Evolutionary conservation across 2,329 filamentous ascomycete species (phyloP), one percentile per base, ranked within the genome.

Genomic region (Niveomyces coronatus): DNA sequence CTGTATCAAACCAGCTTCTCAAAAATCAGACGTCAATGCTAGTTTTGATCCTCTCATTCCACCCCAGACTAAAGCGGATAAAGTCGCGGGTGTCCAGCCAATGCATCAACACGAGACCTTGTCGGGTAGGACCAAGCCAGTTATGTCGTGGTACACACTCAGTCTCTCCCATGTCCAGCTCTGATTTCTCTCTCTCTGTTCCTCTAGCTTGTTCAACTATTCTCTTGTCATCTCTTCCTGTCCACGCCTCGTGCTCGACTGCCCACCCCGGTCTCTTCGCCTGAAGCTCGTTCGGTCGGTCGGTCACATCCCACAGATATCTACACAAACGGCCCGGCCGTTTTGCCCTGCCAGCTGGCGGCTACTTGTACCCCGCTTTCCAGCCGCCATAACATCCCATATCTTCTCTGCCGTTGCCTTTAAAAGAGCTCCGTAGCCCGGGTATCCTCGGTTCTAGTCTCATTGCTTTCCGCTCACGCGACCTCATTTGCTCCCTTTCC

Each of bases 311-410:
- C 10, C 18, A 30, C 13, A 39, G 34, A n/a, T n/a, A n/a, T n/a
- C n/a, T n/a, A 33, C 7, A 19, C 37, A 17, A 17, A 28, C 37
- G 18, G 37, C 9, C 37, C 31, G 31, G 28, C 24, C 19, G 19
- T 31, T 37, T 34, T 35, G 19, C n/a, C 20, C 30, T 29, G 37
- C 37, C 37, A 39, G 37, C 37, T 39, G 37, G 37, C 37, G 34
- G 37, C 34, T 18, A 18, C 24, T 20, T 11, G 11, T 31, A 34
- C 37, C 31, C 37, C 37, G 37, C 37, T 39, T 30, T 34, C 8
- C 19, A 24, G 10, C 11, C 9, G 9, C 34, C 5, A 28, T 23
- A 5, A 15, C 3, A 35, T 18, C 26, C 15, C 19, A 17, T 34
- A 10, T n/a, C n/a, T n/a, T n/a, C n/a, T n/a, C n/a, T n/a, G n/a